Evolutionary conservation across 2,329 filamentous ascomycete species (phyloP).

Genomic region (Claviceps sp.): DNA sequence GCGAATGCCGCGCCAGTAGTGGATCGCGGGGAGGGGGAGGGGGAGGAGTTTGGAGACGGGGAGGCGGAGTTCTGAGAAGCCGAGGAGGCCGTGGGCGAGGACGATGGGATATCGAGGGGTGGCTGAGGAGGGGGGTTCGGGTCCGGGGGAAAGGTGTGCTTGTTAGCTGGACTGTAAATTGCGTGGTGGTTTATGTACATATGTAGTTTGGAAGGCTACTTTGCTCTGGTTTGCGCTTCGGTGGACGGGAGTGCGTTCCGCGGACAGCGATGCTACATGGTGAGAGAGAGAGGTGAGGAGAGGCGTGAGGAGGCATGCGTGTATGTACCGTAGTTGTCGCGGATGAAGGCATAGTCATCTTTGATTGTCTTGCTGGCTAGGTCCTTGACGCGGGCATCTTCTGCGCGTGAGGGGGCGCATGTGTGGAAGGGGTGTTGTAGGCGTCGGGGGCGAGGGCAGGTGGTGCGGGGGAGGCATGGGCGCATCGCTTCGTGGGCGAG

Average conservation of each 20-base stretch:
- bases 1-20: constrained; percentile 53
- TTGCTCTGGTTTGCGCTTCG: too few relatives aligned
- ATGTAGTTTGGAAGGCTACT: too few relatives aligned
- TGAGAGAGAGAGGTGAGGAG: neutral
- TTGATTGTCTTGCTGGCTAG: constrained; percentile 19
- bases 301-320: neutral
- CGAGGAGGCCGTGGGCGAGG: constrained; percentile 51
- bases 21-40: constrained; percentile 38
- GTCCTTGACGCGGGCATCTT: constrained; percentile 4
- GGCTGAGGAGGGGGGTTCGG: constrained; percentile 18
- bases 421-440: neutral
- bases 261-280: neutral
- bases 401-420: neutral
- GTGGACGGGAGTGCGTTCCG: too few relatives aligned
- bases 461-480: neutral
- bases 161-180: neutral
- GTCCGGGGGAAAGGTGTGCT: neutral
- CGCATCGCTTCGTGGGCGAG: neutral
- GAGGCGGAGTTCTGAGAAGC: constrained; percentile 45
- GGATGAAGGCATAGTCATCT: constrained; percentile 32
- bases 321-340: constrained; percentile 29
- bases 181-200: too few relatives aligned
- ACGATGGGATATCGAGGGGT: constrained; percentile 49
- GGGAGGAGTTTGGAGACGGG: constrained; percentile 41
- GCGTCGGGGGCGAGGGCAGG: neutral